phyloP scores from a whole-genome alignment of 139 green algal genomes.

The Coelastrella sp. region DNA sequence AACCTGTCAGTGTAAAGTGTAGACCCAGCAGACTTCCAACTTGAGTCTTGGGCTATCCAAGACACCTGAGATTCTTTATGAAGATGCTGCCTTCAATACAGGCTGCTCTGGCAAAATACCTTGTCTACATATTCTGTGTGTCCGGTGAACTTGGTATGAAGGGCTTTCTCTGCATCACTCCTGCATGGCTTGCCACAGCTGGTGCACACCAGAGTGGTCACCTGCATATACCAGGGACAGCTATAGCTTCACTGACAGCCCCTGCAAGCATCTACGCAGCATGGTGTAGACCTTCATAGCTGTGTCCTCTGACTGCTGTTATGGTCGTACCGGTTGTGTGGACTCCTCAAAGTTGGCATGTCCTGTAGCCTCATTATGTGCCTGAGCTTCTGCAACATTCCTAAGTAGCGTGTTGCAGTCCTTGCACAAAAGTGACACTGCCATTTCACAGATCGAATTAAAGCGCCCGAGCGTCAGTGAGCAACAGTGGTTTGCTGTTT shows the following conservation, averaged over 20 bases:
- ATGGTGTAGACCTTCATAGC: background rate
- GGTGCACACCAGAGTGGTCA: constrained; percentile 69
- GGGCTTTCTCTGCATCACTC: constrained; percentile 76
- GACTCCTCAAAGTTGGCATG: constrained; percentile 89
- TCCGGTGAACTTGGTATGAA: constrained; percentile 87
- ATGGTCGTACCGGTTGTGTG: constrained; percentile 66
- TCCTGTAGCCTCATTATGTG: constrained; percentile 78
- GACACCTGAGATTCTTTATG: background rate
- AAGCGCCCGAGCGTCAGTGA: background rate
- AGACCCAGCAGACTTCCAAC: too few relatives aligned
- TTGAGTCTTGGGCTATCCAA: too few relatives aligned
- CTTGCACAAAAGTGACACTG: constrained; percentile 44
- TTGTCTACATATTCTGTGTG: constrained; percentile 85
- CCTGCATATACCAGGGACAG: constrained; percentile 26
- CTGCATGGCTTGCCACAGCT: constrained; percentile 90
- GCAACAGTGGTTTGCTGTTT: background rate
- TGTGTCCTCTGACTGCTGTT: background rate
- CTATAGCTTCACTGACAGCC: too few relatives aligned
- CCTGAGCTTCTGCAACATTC: constrained; percentile 80
- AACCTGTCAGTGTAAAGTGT: too few relatives aligned
- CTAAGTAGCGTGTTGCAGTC: constrained; percentile 66
- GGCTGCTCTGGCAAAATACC: constrained; percentile 29
- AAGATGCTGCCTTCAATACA: background rate
- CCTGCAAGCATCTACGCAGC: too few relatives aligned
- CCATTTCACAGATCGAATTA: too few relatives aligned